Evolutionary conservation across 805 yeast genomes (phyloP).

Genomic region (Cephaloascus fragrans): DNA sequence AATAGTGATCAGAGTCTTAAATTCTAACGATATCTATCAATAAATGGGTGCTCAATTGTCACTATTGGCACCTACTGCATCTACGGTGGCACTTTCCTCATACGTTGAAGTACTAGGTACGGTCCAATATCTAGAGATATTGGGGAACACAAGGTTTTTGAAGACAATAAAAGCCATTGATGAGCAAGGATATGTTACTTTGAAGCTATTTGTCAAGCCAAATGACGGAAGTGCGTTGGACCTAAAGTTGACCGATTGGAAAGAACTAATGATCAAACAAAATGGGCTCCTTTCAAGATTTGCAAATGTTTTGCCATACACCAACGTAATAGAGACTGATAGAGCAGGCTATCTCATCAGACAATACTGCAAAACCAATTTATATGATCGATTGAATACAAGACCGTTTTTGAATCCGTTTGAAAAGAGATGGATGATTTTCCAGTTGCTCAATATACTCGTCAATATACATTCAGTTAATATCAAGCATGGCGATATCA

Average conservation of each 20-base stretch:
- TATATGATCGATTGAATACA: slow-evolving; percentile 81
- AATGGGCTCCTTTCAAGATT: slow-evolving; percentile 31
- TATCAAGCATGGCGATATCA: slow-evolving; percentile 83
- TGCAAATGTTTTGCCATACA: slow-evolving; percentile 63
- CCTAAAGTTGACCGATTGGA: slow-evolving; percentile 17
- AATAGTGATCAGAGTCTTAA: no score
- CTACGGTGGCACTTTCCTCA: slow-evolving; percentile 85
- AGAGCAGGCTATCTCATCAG: slow-evolving; percentile 87
- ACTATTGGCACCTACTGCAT: slow-evolving; percentile 79
- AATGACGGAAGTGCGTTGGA: slow-evolving; percentile 13
- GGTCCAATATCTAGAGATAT: slow-evolving; percentile 63
- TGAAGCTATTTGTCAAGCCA: slow-evolving; percentile 80
- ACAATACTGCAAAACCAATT: slow-evolving; percentile 66
- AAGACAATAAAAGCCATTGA: slow-evolving; percentile 80
- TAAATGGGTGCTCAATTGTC: slow-evolving; percentile 93
- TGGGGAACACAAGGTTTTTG: slow-evolving; percentile 76
- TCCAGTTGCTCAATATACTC: slow-evolving; percentile 63
- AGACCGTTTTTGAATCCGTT: slow-evolving; percentile 77
- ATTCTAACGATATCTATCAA: no score
- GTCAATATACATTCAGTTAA: slow-evolving; percentile 50
- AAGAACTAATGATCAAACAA: slow-evolving; percentile 19
- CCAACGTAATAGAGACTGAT: slow-evolving; percentile 72
- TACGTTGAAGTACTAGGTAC: slow-evolving; percentile 74
- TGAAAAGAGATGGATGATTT: slow-evolving; percentile 79
- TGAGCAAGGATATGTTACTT: slow-evolving; percentile 59